Evolutionary conservation across 805 yeast genomes (phyloP).

Genomic region (Danielia reshetovae): DNA sequence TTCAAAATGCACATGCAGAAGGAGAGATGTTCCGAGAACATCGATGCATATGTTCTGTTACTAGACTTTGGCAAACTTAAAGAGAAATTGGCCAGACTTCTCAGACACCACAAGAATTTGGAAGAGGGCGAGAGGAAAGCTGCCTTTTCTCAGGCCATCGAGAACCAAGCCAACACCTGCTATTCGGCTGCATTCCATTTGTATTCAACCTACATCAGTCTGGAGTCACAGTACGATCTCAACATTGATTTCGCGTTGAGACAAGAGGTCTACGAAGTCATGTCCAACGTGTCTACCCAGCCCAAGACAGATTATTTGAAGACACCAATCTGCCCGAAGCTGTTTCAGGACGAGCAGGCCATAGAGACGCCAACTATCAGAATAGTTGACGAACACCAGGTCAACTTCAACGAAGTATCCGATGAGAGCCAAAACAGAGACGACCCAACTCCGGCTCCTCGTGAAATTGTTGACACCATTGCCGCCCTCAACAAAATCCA

Average conservation of each 20-base stretch:
- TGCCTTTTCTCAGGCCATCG: constrained; percentile 5
- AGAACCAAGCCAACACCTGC: constrained; percentile 47
- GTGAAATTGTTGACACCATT: constrained; percentile 1
- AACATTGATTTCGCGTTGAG: constrained; percentile 60
- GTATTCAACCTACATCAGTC: constrained; percentile 59
- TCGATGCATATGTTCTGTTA: constrained; percentile 66
- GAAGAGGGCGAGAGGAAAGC: constrained; percentile 3
- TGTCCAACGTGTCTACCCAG: constrained; percentile 15
- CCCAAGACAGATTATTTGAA: constrained; percentile 7
- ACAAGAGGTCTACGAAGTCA: constrained; percentile 37
- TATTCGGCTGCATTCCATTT: constrained; percentile 60
- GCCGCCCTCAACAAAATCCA: constrained; percentile 6
- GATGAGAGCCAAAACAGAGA: constrained; percentile 2
- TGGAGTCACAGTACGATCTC: constrained; percentile 64
- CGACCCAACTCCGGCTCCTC: not conserved
- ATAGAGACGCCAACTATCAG: not conserved
- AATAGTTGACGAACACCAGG: not conserved
- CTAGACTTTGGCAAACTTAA: constrained; percentile 48
- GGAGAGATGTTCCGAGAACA: constrained; percentile 69
- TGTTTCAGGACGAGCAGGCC: constrained; percentile 4
- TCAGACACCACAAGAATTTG: constrained; percentile 8
- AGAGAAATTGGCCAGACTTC: constrained; percentile 38
- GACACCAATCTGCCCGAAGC: constrained; percentile 10
- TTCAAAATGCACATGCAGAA: constrained; percentile 63
- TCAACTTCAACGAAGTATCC: not conserved